phyloP scores from a whole-genome alignment of 495 filamentous ascomycete genomes.

The Extremus antarcticus region DNA sequence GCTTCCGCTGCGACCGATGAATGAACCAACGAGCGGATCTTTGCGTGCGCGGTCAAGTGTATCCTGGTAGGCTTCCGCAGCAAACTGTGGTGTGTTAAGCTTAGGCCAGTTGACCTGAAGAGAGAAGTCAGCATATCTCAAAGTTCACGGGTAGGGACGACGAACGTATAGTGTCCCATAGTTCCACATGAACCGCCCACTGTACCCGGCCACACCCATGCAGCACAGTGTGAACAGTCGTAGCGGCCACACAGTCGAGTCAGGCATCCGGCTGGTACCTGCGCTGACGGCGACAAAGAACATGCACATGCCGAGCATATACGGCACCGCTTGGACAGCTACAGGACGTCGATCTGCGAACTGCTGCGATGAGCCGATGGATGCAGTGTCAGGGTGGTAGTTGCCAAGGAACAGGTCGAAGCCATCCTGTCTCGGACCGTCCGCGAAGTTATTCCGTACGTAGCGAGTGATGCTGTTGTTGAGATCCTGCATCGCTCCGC shows the following conservation, averaged over 20 bases:
- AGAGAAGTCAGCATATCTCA: conserved; percentile 14
- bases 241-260: conserved; percentile 63
- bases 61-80: conserved; percentile 80
- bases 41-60: conserved; percentile 63
- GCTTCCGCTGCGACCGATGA: conserved; percentile 49
- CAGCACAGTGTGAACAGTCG: conserved; percentile 68
- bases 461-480: conserved; percentile 78
- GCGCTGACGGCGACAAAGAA: conserved; percentile 75
- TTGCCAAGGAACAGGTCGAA: conserved; percentile 88
- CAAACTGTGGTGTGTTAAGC: conserved; percentile 74
- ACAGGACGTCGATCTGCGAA: conserved; percentile 83
- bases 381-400: conserved; percentile 59
- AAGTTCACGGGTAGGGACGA: conserved; percentile 17
- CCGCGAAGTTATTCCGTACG: conserved; percentile 79
- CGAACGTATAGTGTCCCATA: conserved; percentile 91
- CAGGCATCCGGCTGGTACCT: conserved; percentile 57
- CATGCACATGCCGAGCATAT: conserved; percentile 73
- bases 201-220: conserved; percentile 56
- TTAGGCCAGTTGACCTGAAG: conserved; percentile 91
- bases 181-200: conserved; percentile 57
- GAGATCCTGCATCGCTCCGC: conserved; percentile 69
- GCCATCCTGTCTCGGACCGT: conserved; percentile 86
- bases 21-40: conserved; percentile 63
- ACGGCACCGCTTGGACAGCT: conserved; percentile 80
- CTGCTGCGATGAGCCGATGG: conserved; percentile 51